phyloP scores from a whole-genome alignment of 2,329 filamentous ascomycete genomes.

The Ophiostoma perfectum region DNA sequence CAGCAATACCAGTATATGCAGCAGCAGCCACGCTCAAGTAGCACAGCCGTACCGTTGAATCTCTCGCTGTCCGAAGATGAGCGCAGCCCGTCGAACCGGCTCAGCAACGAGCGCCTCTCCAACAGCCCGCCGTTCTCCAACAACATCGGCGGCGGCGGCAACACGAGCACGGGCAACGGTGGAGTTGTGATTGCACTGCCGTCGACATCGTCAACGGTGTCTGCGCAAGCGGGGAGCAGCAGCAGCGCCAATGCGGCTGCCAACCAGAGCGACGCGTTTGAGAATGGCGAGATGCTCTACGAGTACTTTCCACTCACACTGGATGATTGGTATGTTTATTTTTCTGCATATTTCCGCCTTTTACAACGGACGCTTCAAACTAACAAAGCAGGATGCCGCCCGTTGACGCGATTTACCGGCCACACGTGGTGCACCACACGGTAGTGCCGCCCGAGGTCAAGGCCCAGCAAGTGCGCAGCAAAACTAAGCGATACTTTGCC shows the following conservation, averaged over 20 bases:
- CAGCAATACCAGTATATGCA: slow-evolving; percentile 15
- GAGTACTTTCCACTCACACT: slow-evolving; percentile 91
- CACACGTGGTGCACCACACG: slow-evolving; percentile 90
- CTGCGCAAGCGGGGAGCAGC: slow-evolving; percentile 26
- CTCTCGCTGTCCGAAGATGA: slow-evolving; percentile 58
- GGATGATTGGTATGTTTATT: slow-evolving; percentile 64
- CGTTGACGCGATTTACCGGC: slow-evolving; percentile 82
- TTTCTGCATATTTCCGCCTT: too few relatives aligned
- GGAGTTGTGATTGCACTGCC: background rate
- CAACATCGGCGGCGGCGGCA: slow-evolving; percentile 29
- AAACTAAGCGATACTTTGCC: slow-evolving; percentile 67
- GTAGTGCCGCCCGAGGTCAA: slow-evolving; percentile 64
- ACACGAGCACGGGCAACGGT: background rate
- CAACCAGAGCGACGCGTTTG: slow-evolving; percentile 49
- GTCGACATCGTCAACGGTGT: background rate
- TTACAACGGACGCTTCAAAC: background rate
- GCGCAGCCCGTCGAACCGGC: slow-evolving; percentile 46
- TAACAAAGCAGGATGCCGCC: slow-evolving; percentile 62
- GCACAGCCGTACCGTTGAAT: slow-evolving; percentile 40
- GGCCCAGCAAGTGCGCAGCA: slow-evolving; percentile 59
- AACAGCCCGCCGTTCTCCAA: slow-evolving; percentile 42
- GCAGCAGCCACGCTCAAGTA: slow-evolving; percentile 26
- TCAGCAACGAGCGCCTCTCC: slow-evolving; percentile 39
- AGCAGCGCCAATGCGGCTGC: background rate
- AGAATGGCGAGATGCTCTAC: slow-evolving; percentile 79